phyloP scores from a whole-genome alignment of 1,284 basidiomycete genomes.

The Cutaneotrichosporon curvatum region DNA sequence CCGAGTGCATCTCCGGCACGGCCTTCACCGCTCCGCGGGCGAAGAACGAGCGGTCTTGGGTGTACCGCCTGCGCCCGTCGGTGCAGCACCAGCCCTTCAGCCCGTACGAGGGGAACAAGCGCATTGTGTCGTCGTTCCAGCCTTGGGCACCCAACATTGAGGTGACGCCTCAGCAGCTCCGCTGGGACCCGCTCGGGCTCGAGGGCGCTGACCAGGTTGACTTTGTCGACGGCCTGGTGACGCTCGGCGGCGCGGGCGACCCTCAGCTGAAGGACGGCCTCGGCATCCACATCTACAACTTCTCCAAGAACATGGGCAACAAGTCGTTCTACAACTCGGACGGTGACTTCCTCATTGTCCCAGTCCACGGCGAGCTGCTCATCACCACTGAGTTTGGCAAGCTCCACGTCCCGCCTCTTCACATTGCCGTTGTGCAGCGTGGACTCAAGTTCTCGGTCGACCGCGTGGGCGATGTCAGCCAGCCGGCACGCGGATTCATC shows the following conservation, averaged over 20 bases:
- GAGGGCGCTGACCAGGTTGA: constrained; percentile 47
- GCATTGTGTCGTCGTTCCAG: constrained; percentile 7
- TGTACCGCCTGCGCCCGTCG: constrained; percentile 52
- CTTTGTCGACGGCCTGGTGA: constrained; percentile 59
- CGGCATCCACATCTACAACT: constrained; percentile 58
- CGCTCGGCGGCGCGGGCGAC: constrained; percentile 59
- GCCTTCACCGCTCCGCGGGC: constrained; percentile 56
- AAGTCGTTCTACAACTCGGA: constrained; percentile 61
- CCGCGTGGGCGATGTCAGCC: constrained; percentile 5
- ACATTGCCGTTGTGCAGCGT: constrained; percentile 58
- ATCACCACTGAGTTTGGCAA: constrained; percentile 64
- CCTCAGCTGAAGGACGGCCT: constrained; percentile 57
- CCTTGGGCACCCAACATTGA: constrained; percentile 4
- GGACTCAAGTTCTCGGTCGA: constrained; percentile 60
- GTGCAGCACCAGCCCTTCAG: constrained; percentile 52
- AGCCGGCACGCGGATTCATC: constrained; percentile 46
- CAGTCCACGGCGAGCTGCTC: constrained; percentile 59
- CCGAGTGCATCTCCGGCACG: constrained; percentile 55
- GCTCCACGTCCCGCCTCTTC: constrained; percentile 60
- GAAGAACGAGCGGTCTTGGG: constrained; percentile 50
- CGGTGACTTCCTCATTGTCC: constrained; percentile 62
- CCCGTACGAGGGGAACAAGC: constrained; percentile 5
- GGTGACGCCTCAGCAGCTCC: constrained; percentile 56
- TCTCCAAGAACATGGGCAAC: constrained; percentile 58
- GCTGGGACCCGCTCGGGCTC: constrained; percentile 55